phyloP scores from a whole-genome alignment of 768 basidiomycete species.

The Lactarius sanguifluus region DNA sequence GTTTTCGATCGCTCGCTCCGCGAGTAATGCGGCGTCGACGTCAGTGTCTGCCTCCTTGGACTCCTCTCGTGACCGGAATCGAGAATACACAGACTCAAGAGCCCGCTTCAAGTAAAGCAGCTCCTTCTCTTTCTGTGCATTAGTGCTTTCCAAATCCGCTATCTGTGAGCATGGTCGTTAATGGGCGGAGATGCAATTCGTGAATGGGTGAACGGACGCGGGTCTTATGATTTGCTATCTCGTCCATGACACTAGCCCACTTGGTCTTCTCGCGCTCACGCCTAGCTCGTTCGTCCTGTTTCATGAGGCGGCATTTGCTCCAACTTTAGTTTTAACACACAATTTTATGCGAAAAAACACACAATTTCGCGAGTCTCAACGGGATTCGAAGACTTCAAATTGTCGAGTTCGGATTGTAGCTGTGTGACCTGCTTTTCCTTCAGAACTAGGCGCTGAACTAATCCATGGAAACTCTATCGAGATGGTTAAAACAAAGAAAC shows the following conservation, averaged over 20 bases:
- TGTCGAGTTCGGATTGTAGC: slow-evolving; percentile 69
- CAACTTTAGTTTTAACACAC: background rate
- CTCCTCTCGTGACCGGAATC: slow-evolving; percentile 64
- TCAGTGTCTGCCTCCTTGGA: slow-evolving; percentile 48
- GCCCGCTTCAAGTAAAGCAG: slow-evolving; percentile 75
- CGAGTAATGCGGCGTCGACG: slow-evolving; percentile 68
- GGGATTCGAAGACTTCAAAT: slow-evolving; percentile 57
- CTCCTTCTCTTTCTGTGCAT: slow-evolving; percentile 67
- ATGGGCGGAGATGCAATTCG: background rate
- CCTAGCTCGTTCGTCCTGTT: slow-evolving; percentile 69
- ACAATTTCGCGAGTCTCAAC: slow-evolving; percentile 60
- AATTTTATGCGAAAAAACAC: slow-evolving; percentile 31
- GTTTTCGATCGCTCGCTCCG: slow-evolving; percentile 66
- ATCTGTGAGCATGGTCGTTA: slow-evolving; percentile 41
- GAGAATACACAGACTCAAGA: slow-evolving; percentile 82
- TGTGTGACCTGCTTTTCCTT: slow-evolving; percentile 85
- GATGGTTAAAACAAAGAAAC: slow-evolving; percentile 19
- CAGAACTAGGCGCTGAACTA: slow-evolving; percentile 76
- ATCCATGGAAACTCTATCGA: slow-evolving; percentile 60
- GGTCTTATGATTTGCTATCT: slow-evolving; percentile 67
- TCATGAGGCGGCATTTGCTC: background rate
- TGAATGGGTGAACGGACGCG: slow-evolving; percentile 48
- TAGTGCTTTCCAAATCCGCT: slow-evolving; percentile 48
- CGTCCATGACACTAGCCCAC: slow-evolving; percentile 70
- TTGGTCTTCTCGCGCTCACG: slow-evolving; percentile 74